Evolutionary conservation across 331 rosid genomes (phyloP), one percentile per base, ranked within the genome.

Genomic region (Quercus tomentella): DNA sequence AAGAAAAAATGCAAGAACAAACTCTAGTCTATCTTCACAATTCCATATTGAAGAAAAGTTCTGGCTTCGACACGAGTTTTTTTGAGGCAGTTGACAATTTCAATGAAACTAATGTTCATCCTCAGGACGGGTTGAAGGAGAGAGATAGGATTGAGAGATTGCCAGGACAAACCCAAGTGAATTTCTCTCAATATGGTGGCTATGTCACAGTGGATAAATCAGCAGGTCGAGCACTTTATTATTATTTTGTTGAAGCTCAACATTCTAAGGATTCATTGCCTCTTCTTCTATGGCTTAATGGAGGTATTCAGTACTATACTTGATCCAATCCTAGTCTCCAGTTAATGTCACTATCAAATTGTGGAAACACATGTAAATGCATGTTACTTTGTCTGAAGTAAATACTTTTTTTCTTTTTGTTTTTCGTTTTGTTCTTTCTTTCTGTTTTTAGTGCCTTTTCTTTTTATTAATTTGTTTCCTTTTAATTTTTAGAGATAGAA

Each of bases 251-350:
- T 51, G 97, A 94, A 82, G 92, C 98, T 80, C 85, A 77, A 4
- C 31, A 25, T n/a, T 60, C 84, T 35, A 84, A 87, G 77, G 85
- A 85, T 0, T 65, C 84, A 0, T 51, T 83, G 52, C 99, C 97
- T 72, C 97, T 95, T 82, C 97, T 95, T 85, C 93, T 95, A 60
- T 95, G 99, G 99, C 97, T 95, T 71, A 95, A 95, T 78, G 99
- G 99, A 92, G 99, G 99, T 45, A 45, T 37, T 37, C 10, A 37
- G 10, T 37, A 1, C 43, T 37, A 45, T 92, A 86, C 28, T 6
- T 25, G 17, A 14, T 60, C 3, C 21, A 43, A 0, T 11, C 41
- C 49, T 45, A 54, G 57, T 41, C 10, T 65, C 16, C 22, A 26
- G 6, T 63, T 1, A 22, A 31, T 65, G 45, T 8, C 15, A 31